Base-by-base conservation (phyloP, 768 basidiomycete genomes). In the Termitomyces bulborhizus region DNA sequence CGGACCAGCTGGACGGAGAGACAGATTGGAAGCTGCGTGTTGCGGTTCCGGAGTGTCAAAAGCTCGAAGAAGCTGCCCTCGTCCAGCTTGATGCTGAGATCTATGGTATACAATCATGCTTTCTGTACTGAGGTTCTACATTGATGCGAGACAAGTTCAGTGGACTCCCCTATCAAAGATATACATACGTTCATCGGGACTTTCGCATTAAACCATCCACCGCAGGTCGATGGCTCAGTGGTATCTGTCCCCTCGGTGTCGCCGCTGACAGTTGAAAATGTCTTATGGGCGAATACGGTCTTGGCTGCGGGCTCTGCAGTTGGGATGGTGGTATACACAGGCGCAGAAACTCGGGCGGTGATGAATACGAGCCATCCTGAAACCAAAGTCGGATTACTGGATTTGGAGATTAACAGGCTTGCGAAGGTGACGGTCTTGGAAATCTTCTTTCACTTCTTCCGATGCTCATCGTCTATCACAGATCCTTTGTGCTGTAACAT, bases 281-380 rank as follows among this genome's bases (percentile, higher is more conserved):
- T 96, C 40, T 77, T 99, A 4, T 99, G 97, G 96, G 82, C 95
- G 0, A 98, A 98, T 68, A 98, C 97, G 0, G 97, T 99, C 3
- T 79, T 99, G 31, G 96, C 97, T 18, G 93, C 97, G 0, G 97
- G 96, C 1, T 87, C 87, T 24, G 94, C 92, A 0, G 81, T 98
- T 39, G 94, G 95, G 3, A 86, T 98, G 53, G 85, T 99, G 21
- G 79, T 97, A 3, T 99, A 98, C 67, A 98, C 97, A 2, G 97
- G 97, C 0, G 72, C 86, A 0, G 95, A 99, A 69, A 98, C 96
- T 6, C 78, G 97, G 53, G 97, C 97, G 1, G 96, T 98, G 24
- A 93, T 99, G 93, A 99, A 99, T 62, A 99, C 97, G 4, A 94
- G 91, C 62, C 93, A 96, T 70, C 95, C 97, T 0, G 88, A 86